These are phyloP conservation scores for Gracilaria domingensis DNA, from an alignment of 23 red algal genomes.

Conservation along the genomic window DNA sequence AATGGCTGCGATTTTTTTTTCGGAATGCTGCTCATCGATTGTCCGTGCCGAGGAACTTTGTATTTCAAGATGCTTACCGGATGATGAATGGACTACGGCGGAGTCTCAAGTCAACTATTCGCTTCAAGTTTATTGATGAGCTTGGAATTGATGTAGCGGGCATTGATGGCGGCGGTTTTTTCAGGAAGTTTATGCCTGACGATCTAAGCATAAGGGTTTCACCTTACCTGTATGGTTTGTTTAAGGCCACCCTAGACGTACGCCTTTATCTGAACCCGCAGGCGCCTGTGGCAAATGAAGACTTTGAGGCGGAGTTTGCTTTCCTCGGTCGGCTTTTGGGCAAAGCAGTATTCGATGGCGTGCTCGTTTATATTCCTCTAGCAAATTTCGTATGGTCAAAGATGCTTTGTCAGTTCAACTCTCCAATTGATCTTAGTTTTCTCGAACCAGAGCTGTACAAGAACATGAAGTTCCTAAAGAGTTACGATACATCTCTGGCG, in stretches of 20 bases:
- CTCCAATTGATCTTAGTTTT: constrained; percentile 82
- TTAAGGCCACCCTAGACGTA: constrained; percentile 81
- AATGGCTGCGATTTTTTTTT: constrained; percentile 55
- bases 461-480: constrained; percentile 90
- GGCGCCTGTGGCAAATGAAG: constrained; percentile 76
- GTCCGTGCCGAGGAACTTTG: constrained; percentile 83
- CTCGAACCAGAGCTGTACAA: constrained; percentile 93
- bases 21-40: constrained; percentile 62
- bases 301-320: constrained; percentile 68
- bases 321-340: constrained; percentile 96
- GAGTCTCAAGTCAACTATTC: constrained; percentile 46
- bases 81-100: constrained; percentile 67
- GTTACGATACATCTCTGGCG: constrained; percentile 58
- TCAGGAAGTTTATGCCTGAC: constrained; percentile 98
- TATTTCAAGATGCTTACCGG: constrained; percentile 91
- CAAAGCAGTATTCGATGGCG: constrained; percentile 93
- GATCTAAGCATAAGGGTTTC: constrained; percentile 82
- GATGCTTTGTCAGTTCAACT: constrained; percentile 82
- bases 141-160: constrained; percentile 97
- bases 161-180: constrained; percentile 97
- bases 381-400: constrained; percentile 89
- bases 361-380: constrained; percentile 91
- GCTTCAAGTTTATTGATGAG: constrained; percentile 95
- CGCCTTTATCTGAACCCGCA: constrained; percentile 91
- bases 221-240: constrained; percentile 91